A percentile compares a stretch with the other conserved stretches of the same genome.
Conservation (phyloP, 176 grass and related monocot genomes). For the Puya raimondii region DNA sequence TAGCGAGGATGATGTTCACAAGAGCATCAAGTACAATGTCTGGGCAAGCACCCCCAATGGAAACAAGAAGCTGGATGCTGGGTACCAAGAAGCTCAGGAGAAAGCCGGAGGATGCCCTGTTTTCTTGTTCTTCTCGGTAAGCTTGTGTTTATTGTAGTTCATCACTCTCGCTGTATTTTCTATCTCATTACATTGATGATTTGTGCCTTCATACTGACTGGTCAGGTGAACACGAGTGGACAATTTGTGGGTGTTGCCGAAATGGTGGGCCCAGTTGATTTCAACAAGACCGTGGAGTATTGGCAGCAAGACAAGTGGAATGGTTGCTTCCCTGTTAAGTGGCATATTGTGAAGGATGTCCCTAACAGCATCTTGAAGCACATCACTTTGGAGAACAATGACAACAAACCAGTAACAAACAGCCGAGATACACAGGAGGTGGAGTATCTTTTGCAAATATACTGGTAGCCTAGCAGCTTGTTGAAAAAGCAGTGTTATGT, state of each 20-base stretch:
- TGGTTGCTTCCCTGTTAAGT: slow-evolving; percentile 85
- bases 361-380: slow-evolving; percentile 85
- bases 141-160: slow-evolving; percentile 11
- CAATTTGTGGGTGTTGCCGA: slow-evolving; percentile 92
- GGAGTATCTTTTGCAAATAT: slow-evolving; percentile 8
- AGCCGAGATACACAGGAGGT: slow-evolving; percentile 97
- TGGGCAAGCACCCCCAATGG: slow-evolving; percentile 81
- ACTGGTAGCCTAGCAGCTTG: background rate
- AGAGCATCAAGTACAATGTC: slow-evolving; percentile 72
- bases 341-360: slow-evolving; percentile 92
- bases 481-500: background rate
- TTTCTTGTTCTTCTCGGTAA: slow-evolving; percentile 96
- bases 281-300: slow-evolving; percentile 89
- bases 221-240: slow-evolving; percentile 84
- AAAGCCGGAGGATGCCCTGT: slow-evolving; percentile 65
- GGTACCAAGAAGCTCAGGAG: slow-evolving; percentile 55
- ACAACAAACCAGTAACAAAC: slow-evolving; percentile 91
- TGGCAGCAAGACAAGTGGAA: slow-evolving; percentile 99
- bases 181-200: background rate
- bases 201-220: background rate
- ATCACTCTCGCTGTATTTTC: background rate
- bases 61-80: slow-evolving; percentile 62
- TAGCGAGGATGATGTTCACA: slow-evolving; percentile 83
- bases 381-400: slow-evolving; percentile 92
- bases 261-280: slow-evolving; percentile 83